These are phyloP conservation scores for Oleoguttula mirabilis DNA, from an alignment of 495 filamentous ascomycete species.

Conservation along the genomic window DNA sequence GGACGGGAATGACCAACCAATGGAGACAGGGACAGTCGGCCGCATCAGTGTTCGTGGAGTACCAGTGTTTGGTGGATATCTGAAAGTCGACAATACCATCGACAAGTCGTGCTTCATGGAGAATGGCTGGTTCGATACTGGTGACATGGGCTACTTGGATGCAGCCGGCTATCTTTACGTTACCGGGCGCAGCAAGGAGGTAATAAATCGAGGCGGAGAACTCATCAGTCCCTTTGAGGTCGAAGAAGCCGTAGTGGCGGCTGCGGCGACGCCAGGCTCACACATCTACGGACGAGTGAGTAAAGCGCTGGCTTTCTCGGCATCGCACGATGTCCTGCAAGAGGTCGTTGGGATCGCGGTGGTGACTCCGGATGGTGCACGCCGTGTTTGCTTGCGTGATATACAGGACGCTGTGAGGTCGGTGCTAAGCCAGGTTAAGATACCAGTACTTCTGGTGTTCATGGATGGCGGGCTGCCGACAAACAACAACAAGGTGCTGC, in stretches of 20 bases:
- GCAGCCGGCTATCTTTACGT: conserved; percentile 60
- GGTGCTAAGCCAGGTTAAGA: conserved; percentile 32
- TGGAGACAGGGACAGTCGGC: conserved; percentile 23
- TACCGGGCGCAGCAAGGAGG: conserved; percentile 71
- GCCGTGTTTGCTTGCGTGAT: conserved; percentile 28
- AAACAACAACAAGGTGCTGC: conserved; percentile 36
- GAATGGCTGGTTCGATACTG: conserved; percentile 38
- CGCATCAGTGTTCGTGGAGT: conserved; percentile 35
- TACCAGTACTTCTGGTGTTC: conserved; percentile 33
- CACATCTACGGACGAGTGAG: conserved; percentile 27
- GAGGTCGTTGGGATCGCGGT: conserved; percentile 36
- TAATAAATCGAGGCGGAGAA: conserved; percentile 75
- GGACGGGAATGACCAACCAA: conserved; percentile 20
- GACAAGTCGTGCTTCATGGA: conserved; percentile 32
- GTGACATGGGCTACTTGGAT: conserved; percentile 39
- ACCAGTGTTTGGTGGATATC: conserved; percentile 35
- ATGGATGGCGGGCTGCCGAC: conserved; percentile 33
- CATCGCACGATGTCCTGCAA: conserved; percentile 33
- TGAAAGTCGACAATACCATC: conserved; percentile 24
- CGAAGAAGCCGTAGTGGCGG: conserved; percentile 22
- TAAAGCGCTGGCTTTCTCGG: conserved; percentile 35
- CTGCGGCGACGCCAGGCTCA: conserved; percentile 24
- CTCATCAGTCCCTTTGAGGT: conserved; percentile 52
- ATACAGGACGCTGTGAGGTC: conserved; percentile 29
- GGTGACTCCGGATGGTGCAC: conserved; percentile 25